These are phyloP conservation scores for Axilococcus clingmanii DNA, from an alignment of 139 green algal species.

Conservation along the genomic window DNA sequence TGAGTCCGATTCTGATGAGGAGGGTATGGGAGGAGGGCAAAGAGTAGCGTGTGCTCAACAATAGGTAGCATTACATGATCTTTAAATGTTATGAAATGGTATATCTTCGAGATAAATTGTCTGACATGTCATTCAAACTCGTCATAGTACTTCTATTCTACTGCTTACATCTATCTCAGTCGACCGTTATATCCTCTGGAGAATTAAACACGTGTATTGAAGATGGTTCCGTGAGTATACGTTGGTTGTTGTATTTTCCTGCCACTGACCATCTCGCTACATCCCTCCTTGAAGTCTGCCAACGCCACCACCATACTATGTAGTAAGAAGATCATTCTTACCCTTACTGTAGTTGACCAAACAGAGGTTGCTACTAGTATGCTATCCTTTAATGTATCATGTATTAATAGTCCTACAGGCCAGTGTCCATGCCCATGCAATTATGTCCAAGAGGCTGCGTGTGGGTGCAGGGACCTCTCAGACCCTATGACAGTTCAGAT, in stretches of 20 bases:
- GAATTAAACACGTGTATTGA: conserved; percentile 43
- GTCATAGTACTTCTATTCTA: too few species aligned
- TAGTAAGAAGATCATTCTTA: conserved; percentile 55
- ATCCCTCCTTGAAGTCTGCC: background rate
- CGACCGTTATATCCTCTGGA: conserved; percentile 32
- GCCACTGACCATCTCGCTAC: background rate
- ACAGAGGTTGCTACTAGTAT: conserved; percentile 35
- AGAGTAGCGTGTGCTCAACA: conserved; percentile 94
- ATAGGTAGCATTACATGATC: too few species aligned
- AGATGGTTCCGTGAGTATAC: conserved; percentile 34
- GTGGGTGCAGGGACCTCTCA: conserved; percentile 58
- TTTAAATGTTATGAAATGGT: too few species aligned
- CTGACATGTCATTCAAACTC: too few species aligned
- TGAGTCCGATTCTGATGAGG: conserved; percentile 79
- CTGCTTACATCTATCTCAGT: too few species aligned
- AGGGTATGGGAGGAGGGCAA: conserved; percentile 27
- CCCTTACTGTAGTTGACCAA: conserved; percentile 39
- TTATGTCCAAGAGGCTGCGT: conserved; percentile 46
- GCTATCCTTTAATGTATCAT: conserved; percentile 47
- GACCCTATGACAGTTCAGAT: conserved; percentile 40
- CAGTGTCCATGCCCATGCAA: conserved; percentile 69
- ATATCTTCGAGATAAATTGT: too few species aligned
- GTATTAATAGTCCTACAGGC: conserved; percentile 45
- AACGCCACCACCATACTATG: conserved; percentile 26
- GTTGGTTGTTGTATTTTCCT: too few species aligned